These are phyloP conservation scores for Phytophthora hybrid DNA, from an alignment of 352 stramenopile genomes.

Conservation along the genomic window DNA sequence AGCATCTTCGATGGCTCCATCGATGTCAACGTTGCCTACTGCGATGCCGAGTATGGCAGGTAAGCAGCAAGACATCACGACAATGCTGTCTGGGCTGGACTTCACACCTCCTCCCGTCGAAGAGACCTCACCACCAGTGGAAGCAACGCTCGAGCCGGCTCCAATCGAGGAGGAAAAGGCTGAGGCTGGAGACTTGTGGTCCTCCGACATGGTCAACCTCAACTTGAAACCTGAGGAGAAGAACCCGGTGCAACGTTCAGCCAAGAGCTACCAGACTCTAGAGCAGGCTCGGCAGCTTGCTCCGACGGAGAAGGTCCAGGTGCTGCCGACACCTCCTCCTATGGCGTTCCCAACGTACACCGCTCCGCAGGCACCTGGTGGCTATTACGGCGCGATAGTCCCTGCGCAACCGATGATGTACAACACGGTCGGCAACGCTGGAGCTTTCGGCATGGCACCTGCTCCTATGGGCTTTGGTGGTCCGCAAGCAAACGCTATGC, in stretches of 20 bases:
- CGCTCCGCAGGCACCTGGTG: slow-evolving; percentile 16
- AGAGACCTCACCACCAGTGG: slow-evolving; percentile 30
- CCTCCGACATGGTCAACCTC: slow-evolving; percentile 77
- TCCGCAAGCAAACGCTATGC: slow-evolving; percentile 27
- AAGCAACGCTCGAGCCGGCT: slow-evolving; percentile 20
- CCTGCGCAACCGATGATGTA: slow-evolving; percentile 52
- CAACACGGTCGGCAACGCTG: slow-evolving; percentile 35
- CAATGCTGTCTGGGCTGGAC: slow-evolving; percentile 80
- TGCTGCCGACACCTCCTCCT: slow-evolving; percentile 54
- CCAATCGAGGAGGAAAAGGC: slow-evolving; percentile 41
- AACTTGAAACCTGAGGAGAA: slow-evolving; percentile 74
- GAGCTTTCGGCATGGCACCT: slow-evolving; percentile 35
- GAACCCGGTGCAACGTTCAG: slow-evolving; percentile 50
- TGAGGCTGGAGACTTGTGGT: slow-evolving; percentile 65
- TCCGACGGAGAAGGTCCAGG: slow-evolving; percentile 68
- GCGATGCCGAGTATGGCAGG: not conserved
- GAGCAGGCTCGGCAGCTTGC: slow-evolving; percentile 73
- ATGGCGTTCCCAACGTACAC: slow-evolving; percentile 42
- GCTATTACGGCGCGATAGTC: slow-evolving; percentile 40
- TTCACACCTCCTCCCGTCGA: slow-evolving; percentile 60
- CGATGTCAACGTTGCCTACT: slow-evolving; percentile 22
- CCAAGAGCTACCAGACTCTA: slow-evolving; percentile 71
- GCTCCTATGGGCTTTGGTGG: slow-evolving; percentile 30
- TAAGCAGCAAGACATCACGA: slow-evolving; percentile 66
- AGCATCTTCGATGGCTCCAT: slow-evolving; percentile 10